These are phyloP conservation scores for Erodium trifolium DNA, from an alignment of 441 rosid genomes.

Conservation along the genomic window DNA sequence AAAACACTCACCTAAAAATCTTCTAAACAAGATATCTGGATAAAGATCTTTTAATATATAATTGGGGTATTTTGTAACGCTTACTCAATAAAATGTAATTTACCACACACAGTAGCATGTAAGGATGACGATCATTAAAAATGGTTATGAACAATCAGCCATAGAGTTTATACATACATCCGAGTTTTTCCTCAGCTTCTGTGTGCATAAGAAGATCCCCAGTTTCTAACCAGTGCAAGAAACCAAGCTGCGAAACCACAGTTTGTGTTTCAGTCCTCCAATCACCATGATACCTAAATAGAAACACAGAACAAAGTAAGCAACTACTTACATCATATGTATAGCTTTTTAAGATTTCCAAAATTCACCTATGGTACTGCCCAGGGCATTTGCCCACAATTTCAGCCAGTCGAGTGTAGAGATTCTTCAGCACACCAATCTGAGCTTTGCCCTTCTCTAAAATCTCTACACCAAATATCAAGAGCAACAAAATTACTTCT, in stretches of 20 bases:
- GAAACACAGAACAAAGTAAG: constrained; percentile 15
- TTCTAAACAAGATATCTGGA: neutral
- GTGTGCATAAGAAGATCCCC: constrained; percentile 66
- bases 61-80: neutral
- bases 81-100: neutral
- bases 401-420: constrained; percentile 48
- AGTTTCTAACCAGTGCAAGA: constrained; percentile 84
- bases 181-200: constrained; percentile 71
- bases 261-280: constrained; percentile 89
- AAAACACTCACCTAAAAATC: neutral
- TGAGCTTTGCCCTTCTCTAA: constrained; percentile 55
- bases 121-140: neutral
- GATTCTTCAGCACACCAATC: constrained; percentile 46
- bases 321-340: neutral
- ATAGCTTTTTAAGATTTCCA: neutral
- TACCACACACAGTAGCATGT: neutral
- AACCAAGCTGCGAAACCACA: constrained; percentile 71
- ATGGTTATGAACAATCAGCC: neutral
- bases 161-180: constrained; percentile 40
- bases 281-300: constrained; percentile 75
- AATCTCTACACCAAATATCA: constrained; percentile 38
- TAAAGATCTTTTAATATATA: neutral
- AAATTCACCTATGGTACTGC: constrained; percentile 60
- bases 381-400: constrained; percentile 52
- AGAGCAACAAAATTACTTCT: neutral